These are phyloP conservation scores for Starmerella bacillaris DNA, from an alignment of 805 yeast species.

Conservation along the genomic window DNA sequence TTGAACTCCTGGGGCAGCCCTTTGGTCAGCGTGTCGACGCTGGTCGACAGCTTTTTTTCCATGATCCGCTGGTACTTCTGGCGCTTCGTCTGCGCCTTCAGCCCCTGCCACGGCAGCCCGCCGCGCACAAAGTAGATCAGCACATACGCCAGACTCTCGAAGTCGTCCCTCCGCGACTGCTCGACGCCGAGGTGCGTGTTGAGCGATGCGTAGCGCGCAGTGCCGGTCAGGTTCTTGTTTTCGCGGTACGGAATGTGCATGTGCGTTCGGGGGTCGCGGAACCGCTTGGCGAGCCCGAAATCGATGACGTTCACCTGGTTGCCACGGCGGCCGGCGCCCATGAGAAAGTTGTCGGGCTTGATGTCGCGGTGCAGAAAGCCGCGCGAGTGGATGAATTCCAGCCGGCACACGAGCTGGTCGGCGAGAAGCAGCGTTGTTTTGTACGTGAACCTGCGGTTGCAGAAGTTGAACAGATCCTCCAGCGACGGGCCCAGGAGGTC, in stretches of 20 bases:
- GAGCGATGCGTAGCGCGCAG: constrained; percentile 97
- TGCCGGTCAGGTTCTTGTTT: constrained; percentile 86
- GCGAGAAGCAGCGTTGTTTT: constrained; percentile 86
- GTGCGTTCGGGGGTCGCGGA: constrained; percentile 89
- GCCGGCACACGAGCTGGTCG: constrained; percentile 82
- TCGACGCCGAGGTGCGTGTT: constrained; percentile 96
- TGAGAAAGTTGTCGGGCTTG: constrained; percentile 67
- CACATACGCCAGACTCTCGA: constrained; percentile 92
- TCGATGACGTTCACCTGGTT: constrained; percentile 89
- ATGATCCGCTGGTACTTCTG: constrained; percentile 96
- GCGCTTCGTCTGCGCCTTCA: constrained; percentile 94
- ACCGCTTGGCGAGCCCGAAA: constrained; percentile 97
- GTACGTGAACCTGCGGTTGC: constrained; percentile 80
- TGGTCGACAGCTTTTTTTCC: constrained; percentile 81
- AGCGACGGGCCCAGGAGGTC: constrained; percentile 88
- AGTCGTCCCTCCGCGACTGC: constrained; percentile 89
- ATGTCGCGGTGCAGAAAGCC: constrained; percentile 75
- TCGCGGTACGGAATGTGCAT: constrained; percentile 94
- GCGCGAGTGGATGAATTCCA: constrained; percentile 89
- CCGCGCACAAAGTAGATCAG: constrained; percentile 81
- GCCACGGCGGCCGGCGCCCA: constrained; percentile 88
- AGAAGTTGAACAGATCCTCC: constrained; percentile 89
- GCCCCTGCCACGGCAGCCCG: constrained; percentile 95
- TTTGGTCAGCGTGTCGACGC: constrained; percentile 67
- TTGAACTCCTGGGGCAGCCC: constrained; percentile 86